Conservation (phyloP, 2,329 filamentous ascomycete species). For the Thielaviopsis punctulata region DNA sequence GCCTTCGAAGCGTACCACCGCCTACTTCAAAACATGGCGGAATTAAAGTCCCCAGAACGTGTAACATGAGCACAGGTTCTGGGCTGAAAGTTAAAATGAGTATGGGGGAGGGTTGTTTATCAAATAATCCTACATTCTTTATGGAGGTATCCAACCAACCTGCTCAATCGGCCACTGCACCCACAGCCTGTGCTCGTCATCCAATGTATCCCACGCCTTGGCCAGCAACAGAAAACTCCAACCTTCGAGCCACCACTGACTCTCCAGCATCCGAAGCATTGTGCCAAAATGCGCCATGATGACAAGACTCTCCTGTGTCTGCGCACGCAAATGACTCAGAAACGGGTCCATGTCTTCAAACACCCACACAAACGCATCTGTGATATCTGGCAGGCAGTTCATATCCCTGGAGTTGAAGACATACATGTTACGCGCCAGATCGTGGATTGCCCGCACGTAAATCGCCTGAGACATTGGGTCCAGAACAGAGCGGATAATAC, state of each 20-base stretch:
- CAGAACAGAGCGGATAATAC: slow-evolving; percentile 3
- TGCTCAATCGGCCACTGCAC: slow-evolving; percentile 16
- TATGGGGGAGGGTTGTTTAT: no score
- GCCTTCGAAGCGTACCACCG: background rate
- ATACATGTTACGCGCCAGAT: slow-evolving; percentile 9
- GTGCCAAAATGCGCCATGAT: slow-evolving; percentile 22
- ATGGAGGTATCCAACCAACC: slow-evolving; percentile 12
- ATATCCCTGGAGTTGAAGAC: slow-evolving; percentile 3
- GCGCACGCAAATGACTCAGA: slow-evolving; percentile 18
- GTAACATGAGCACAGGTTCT: no score
- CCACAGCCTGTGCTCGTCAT: slow-evolving; percentile 22
- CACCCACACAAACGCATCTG: slow-evolving; percentile 24
- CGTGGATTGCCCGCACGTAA: slow-evolving; percentile 2
- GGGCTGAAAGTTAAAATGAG: no score
- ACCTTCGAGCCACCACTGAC: slow-evolving; percentile 22
- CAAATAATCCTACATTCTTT: no score
- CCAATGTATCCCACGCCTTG: slow-evolving; percentile 19
- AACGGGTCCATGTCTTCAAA: slow-evolving; percentile 21
- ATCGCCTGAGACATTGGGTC: slow-evolving; percentile 3
- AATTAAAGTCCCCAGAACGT: background rate
- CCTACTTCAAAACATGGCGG: background rate
- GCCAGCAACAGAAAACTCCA: slow-evolving; percentile 19
- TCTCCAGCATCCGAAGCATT: slow-evolving; percentile 17
- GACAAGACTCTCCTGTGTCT: slow-evolving; percentile 17
- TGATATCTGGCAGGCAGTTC: slow-evolving; percentile 16